Evolutionary conservation across 306 rosid genomes (phyloP).

Genomic region (Chamaecrista fasciculata): DNA sequence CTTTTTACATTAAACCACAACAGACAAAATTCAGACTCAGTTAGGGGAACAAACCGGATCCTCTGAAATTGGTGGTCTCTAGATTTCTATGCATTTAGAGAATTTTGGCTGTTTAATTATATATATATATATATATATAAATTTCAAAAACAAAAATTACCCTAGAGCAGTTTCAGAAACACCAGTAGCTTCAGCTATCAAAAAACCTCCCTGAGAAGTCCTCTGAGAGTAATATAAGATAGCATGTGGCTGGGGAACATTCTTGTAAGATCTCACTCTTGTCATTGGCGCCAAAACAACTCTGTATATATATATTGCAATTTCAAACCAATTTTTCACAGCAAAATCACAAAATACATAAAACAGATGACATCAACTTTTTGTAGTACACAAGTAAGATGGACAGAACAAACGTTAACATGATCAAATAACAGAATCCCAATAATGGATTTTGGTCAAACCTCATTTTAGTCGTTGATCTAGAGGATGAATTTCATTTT

Average conservation of each 20-base stretch:
- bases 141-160: constrained; percentile 27
- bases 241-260: constrained; percentile 53
- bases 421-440: background rate
- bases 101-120: too few species aligned
- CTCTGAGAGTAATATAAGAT: constrained; percentile 61
- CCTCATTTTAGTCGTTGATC: too few species aligned
- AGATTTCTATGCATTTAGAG: too few species aligned
- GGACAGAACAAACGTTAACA: too few species aligned
- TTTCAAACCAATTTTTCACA: background rate
- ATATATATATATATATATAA: too few species aligned
- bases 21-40: background rate
- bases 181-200: constrained; percentile 49
- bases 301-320: constrained; percentile 32
- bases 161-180: constrained; percentile 55
- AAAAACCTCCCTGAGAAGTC: constrained; percentile 46
- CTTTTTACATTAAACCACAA: background rate
- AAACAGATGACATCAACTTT: too few species aligned
- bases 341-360: background rate
- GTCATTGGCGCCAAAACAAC: constrained; percentile 51
- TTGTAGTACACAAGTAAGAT: too few species aligned
- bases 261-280: constrained; percentile 40
- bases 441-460: too few species aligned
- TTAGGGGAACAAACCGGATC: background rate
- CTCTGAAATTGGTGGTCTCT: too few species aligned
- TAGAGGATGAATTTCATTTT: too few species aligned